Evolutionary conservation across 768 basidiomycete genomes (phyloP).

Genomic region (Tylopilus plumbeoviolaceoides): DNA sequence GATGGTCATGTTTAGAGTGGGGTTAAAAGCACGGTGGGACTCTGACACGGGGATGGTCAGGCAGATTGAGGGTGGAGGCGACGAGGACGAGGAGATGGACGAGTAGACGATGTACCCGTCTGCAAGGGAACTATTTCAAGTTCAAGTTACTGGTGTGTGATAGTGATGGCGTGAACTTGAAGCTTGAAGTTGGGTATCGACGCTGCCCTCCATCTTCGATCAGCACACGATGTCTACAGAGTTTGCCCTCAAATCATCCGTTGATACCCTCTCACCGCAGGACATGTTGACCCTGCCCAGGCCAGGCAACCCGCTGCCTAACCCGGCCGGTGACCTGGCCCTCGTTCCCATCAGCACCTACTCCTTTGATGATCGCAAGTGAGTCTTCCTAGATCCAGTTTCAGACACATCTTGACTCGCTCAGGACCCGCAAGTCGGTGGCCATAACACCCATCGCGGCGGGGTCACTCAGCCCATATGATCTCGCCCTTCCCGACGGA

Average conservation of each 20-base stretch:
- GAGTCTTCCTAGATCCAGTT: constrained; percentile 22
- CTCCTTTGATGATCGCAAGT: constrained; percentile 74
- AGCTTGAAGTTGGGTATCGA: constrained; percentile 44
- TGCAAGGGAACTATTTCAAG: background rate
- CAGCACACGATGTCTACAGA: constrained; percentile 37
- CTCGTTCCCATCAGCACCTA: constrained; percentile 64
- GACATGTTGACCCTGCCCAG: constrained; percentile 67
- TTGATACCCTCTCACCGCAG: constrained; percentile 64
- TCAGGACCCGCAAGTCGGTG: constrained; percentile 68
- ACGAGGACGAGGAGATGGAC: constrained; percentile 46
- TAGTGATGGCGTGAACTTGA: constrained; percentile 29
- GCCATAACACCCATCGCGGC: constrained; percentile 58
- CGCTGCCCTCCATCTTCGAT: constrained; percentile 42
- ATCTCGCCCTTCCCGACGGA: constrained; percentile 59
- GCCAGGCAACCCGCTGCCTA: constrained; percentile 64
- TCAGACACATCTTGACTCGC: background rate
- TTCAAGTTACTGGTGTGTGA: too few species aligned
- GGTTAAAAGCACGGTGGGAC: constrained; percentile 71
- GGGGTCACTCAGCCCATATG: constrained; percentile 39
- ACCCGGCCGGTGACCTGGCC: constrained; percentile 63
- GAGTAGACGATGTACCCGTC: constrained; percentile 25
- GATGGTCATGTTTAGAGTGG: constrained; percentile 81
- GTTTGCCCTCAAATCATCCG: constrained; percentile 57
- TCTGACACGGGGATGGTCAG: constrained; percentile 60
- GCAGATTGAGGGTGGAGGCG: constrained; percentile 48